Percentiles rank a stretch among this genome's conserved stretches.
These are phyloP conservation scores for Coemansia reversa DNA, from an alignment of 192 early-diverging fungal species.

Conservation along the genomic window DNA sequence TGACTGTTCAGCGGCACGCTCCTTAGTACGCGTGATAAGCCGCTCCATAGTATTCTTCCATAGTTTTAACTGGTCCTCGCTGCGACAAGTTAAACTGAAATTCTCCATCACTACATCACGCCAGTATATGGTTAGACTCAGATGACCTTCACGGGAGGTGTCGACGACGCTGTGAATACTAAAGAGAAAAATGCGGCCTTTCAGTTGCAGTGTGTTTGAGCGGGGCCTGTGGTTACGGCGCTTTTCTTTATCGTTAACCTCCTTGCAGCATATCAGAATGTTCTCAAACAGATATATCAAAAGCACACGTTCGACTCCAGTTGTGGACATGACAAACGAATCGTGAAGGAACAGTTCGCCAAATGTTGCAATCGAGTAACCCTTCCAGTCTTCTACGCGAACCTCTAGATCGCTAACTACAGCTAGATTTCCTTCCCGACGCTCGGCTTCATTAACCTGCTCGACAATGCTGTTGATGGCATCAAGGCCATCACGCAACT, in stretches of 20 bases:
- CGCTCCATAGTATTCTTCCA: slow-evolving; percentile 83
- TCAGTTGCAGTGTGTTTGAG: slow-evolving; percentile 63
- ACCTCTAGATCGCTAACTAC: slow-evolving; percentile 77
- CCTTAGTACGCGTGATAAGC: slow-evolving; percentile 60
- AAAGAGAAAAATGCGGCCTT: slow-evolving; percentile 84
- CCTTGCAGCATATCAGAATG: slow-evolving; percentile 92
- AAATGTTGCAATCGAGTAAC: slow-evolving; percentile 70
- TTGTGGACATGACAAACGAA: slow-evolving; percentile 78
- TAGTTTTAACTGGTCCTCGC: slow-evolving; percentile 87
- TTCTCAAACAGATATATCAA: slow-evolving; percentile 92
- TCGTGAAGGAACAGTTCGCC: slow-evolving; percentile 84
- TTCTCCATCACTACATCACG: slow-evolving; percentile 75
- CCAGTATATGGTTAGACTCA: slow-evolving; percentile 81
- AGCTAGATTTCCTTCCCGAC: slow-evolving; percentile 83
- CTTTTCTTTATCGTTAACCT: slow-evolving; percentile 68
- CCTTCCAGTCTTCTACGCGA: slow-evolving; percentile 92
- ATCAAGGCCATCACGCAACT: slow-evolving; percentile 70
- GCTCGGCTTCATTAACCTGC: slow-evolving; percentile 86
- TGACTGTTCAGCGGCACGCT: slow-evolving; percentile 29
- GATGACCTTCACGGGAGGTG: slow-evolving; percentile 55
- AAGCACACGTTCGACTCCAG: slow-evolving; percentile 77
- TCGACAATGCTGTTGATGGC: slow-evolving; percentile 85
- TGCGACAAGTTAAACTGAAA: slow-evolving; percentile 86
- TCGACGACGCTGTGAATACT: slow-evolving; percentile 75
- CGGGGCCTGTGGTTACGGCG: slow-evolving; percentile 54